These are phyloP conservation scores for Betula pendula DNA, from an alignment of 306 rosid species.

Conservation along the genomic window DNA sequence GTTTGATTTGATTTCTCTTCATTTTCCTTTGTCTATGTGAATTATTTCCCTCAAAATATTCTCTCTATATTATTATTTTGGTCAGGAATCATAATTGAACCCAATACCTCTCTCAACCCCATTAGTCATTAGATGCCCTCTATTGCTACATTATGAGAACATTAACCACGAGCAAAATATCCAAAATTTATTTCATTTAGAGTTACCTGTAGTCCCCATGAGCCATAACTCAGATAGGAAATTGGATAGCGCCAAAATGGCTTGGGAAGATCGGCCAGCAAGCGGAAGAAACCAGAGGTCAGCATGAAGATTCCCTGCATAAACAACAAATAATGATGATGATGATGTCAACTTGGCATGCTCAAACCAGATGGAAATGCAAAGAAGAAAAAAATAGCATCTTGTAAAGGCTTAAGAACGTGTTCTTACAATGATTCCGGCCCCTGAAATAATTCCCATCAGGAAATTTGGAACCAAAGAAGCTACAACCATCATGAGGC, in stretches of 20 bases:
- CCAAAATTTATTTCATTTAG: neutral
- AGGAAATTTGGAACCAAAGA: constrained; percentile 95
- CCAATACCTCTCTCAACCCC: neutral
- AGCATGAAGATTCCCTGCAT: constrained; percentile 94
- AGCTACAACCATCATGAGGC: constrained; percentile 99
- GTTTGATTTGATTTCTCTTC: neutral
- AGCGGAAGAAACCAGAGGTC: constrained; percentile 73
- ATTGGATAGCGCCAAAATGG: constrained; percentile 71
- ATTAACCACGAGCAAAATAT: neutral
- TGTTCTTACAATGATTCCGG: constrained; percentile 86
- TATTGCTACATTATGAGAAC: neutral
- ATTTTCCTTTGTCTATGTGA: neutral
- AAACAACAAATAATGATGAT: constrained; percentile 23
- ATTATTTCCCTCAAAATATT: neutral
- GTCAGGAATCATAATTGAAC: neutral
- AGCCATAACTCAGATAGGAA: constrained; percentile 57
- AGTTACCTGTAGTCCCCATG: constrained; percentile 68
- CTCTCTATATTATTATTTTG: neutral
- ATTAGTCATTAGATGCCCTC: neutral
- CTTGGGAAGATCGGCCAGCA: constrained; percentile 64
- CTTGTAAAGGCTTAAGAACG: neutral
- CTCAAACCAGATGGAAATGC: neutral
- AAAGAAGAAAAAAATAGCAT: neutral
- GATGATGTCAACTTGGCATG: neutral
- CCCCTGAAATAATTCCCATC: constrained; percentile 94